Conservation (phyloP, 1,139 yeast genomes). For the Kazachstania sp. region DNA sequence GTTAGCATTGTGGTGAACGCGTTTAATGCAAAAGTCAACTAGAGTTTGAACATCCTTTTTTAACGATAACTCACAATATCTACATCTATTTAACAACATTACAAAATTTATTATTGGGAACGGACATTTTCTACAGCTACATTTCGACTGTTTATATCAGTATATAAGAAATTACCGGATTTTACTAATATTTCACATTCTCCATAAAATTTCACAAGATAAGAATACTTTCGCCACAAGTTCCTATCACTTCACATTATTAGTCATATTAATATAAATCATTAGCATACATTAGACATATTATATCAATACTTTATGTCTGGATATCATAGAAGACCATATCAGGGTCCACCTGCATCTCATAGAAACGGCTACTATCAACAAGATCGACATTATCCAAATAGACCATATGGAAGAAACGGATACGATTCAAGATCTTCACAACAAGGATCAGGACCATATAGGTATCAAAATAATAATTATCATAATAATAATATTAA, state of each 20-base stretch:
- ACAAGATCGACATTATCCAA: not conserved
- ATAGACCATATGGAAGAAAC: not conserved
- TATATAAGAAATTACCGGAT: too few species aligned
- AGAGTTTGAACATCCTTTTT: not conserved
- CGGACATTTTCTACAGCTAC: too few species aligned
- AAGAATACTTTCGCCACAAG: too few species aligned
- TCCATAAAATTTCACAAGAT: too few species aligned
- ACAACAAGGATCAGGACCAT: not conserved
- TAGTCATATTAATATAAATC: too few species aligned
- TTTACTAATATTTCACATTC: too few species aligned
- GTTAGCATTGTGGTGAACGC: not conserved
- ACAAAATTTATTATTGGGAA: too few species aligned
- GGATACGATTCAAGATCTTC: not conserved
- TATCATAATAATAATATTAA: not conserved
- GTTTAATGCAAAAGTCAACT: not conserved
- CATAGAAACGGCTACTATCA: conserved; percentile 1
- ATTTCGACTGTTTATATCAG: too few species aligned
- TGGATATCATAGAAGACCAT: conserved; percentile 6
- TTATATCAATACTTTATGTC: conserved; percentile 4
- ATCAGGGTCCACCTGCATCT: conserved; percentile 3
- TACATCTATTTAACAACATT: too few species aligned
- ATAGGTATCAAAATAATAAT: not conserved
- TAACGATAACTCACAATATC: too few species aligned
- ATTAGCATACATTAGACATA: too few species aligned
- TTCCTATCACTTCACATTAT: too few species aligned